Evolutionary conservation across 2,329 filamentous ascomycete genomes (phyloP).

Genomic region (Ophiostoma australiae): DNA sequence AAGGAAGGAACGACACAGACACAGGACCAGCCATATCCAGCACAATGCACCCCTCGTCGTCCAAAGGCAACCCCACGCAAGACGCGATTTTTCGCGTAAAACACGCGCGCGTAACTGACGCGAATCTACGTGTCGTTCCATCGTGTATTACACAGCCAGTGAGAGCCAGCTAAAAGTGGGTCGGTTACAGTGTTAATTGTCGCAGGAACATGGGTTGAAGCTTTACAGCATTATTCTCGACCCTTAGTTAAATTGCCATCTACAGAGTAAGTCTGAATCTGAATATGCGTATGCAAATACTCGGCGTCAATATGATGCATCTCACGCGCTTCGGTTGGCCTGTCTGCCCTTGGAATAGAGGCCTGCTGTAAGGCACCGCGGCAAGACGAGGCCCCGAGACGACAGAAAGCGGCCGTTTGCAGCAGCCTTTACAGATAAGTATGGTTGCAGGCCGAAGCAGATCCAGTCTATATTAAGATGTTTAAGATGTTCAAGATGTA

Average conservation of each 20-base stretch:
- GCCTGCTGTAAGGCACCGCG: not conserved
- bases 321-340: not conserved
- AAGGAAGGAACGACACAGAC: not conserved
- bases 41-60: constrained; percentile 1
- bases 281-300: not conserved
- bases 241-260: too few relatives aligned
- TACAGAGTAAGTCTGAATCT: too few relatives aligned
- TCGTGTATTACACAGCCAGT: not conserved
- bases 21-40: not conserved
- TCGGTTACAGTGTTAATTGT: not conserved
- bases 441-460: not conserved
- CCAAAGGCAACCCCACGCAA: not conserved
- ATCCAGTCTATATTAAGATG: not conserved
- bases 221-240: too few relatives aligned
- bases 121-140: constrained; percentile 8
- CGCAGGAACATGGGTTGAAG: not conserved
- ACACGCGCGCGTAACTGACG: not conserved
- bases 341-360: not conserved
- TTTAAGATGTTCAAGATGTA: too few relatives aligned
- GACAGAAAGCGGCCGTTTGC: constrained; percentile 1
- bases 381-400: not conserved
- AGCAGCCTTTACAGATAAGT: not conserved
- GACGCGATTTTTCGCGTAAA: constrained; percentile 12
- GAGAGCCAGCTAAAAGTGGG: not conserved
- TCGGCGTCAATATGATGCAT: not conserved